phyloP scores from a whole-genome alignment of 768 basidiomycete species.

The Collybia sp. region DNA sequence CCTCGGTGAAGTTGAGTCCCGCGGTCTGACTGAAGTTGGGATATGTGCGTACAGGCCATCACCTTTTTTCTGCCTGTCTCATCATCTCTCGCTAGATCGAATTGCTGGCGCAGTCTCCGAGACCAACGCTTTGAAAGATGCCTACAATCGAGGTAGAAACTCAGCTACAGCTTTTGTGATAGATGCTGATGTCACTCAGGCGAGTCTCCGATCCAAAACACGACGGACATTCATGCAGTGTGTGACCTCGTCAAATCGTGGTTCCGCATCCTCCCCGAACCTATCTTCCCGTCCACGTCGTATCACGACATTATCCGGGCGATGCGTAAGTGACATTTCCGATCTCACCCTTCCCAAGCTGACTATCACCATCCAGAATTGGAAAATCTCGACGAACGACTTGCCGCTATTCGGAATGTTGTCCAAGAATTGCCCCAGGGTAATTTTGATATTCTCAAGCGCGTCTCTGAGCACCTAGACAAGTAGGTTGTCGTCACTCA shows the following conservation, averaged over 20 bases:
- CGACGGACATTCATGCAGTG: constrained; percentile 76
- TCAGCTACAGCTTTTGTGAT: not conserved
- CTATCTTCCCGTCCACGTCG: constrained; percentile 65
- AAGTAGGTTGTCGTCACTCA: constrained; percentile 32
- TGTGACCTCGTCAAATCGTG: constrained; percentile 83
- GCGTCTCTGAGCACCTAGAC: constrained; percentile 83
- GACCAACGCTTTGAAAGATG: constrained; percentile 66
- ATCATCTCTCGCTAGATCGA: constrained; percentile 48
- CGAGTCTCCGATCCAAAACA: constrained; percentile 52
- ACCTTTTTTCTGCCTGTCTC: not conserved
- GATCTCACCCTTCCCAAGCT: not conserved
- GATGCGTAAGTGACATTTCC: constrained; percentile 47
- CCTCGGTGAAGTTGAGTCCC: constrained; percentile 64
- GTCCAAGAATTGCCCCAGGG: constrained; percentile 66
- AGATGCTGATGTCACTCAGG: constrained; percentile 26
- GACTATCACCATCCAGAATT: constrained; percentile 38
- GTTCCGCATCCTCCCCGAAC: constrained; percentile 80
- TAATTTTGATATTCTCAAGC: constrained; percentile 75
- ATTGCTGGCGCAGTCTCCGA: constrained; percentile 74
- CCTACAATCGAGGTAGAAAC: constrained; percentile 62
- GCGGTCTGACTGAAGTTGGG: constrained; percentile 77
- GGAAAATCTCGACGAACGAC: constrained; percentile 63
- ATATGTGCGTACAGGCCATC: constrained; percentile 54
- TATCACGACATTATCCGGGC: constrained; percentile 69
- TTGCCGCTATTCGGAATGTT: constrained; percentile 59